Percentiles rank a stretch among this genome's conserved stretches.
phyloP scores from a whole-genome alignment of 2,329 filamentous ascomycete genomes.

The Aspergillus awamori region DNA sequence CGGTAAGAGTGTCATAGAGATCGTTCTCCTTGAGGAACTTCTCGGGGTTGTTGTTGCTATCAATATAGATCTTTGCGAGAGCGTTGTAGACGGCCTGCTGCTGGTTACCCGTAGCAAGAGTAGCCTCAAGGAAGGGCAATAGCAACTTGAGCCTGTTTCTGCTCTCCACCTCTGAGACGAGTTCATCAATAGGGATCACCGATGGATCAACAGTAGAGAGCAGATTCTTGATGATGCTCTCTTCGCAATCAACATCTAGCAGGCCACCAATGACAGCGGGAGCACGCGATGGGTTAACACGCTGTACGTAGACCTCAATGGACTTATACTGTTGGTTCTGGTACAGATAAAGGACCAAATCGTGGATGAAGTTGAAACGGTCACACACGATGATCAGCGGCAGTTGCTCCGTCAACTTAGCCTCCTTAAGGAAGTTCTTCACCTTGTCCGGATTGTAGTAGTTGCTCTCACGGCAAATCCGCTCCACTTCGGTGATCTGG shows the following conservation, averaged over 20 bases:
- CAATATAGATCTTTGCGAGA: slow-evolving; percentile 98
- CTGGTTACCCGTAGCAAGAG: slow-evolving; percentile 84
- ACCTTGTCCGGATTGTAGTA: slow-evolving; percentile 91
- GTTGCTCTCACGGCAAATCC: slow-evolving; percentile 93
- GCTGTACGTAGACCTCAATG: slow-evolving; percentile 97
- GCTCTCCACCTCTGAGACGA: slow-evolving; percentile 92
- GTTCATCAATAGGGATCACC: slow-evolving; percentile 88
- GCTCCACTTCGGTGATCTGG: slow-evolving; percentile 93
- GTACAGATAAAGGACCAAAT: slow-evolving; percentile 93
- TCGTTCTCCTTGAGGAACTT: slow-evolving; percentile 97
- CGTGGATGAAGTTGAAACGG: slow-evolving; percentile 98
- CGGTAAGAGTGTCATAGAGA: slow-evolving; percentile 85
- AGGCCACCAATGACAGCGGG: slow-evolving; percentile 91
- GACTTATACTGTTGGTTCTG: slow-evolving; percentile 99
- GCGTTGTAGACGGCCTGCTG: slow-evolving; percentile 98
- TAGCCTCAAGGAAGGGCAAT: slow-evolving; percentile 92
- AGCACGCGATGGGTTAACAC: slow-evolving; percentile 87
- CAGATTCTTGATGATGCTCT: slow-evolving; percentile 91
- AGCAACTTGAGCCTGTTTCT: slow-evolving; percentile 95
- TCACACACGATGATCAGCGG: slow-evolving; percentile 98
- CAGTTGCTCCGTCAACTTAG: slow-evolving; percentile 85
- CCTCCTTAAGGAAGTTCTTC: slow-evolving; percentile 99
- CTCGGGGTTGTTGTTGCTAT: slow-evolving; percentile 97
- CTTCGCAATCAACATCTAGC: slow-evolving; percentile 95
- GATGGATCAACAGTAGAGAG: slow-evolving; percentile 80